Conservation (phyloP, 2,329 filamentous ascomycete species). For the Lizonia empirigonia region DNA sequence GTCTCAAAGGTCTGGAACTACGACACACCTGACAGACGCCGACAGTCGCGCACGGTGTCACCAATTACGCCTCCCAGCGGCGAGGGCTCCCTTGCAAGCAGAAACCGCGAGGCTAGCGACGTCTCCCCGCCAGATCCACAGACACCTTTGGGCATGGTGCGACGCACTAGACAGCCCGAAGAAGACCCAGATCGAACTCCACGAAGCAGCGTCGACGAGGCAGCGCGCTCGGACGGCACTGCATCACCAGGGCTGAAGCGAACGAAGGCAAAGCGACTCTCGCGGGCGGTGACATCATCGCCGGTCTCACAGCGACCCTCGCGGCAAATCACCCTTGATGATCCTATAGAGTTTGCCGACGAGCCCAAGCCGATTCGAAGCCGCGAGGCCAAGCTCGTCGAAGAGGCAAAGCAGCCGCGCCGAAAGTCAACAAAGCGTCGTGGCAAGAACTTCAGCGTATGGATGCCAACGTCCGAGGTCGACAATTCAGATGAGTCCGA, state of each 20-base stretch:
- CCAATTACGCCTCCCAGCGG: constrained; percentile 47
- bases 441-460: constrained; percentile 55
- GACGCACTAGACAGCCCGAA: constrained; percentile 16
- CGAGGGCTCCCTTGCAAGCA: constrained; percentile 42
- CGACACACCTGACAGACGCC: constrained; percentile 40
- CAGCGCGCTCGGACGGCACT: constrained; percentile 38
- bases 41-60: constrained; percentile 39
- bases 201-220: constrained; percentile 47
- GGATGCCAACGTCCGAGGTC: constrained; percentile 52
- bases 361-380: constrained; percentile 15
- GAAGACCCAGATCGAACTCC: constrained; percentile 41
- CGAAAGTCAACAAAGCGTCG: constrained; percentile 42
- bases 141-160: constrained; percentile 21
- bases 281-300: constrained; percentile 37
- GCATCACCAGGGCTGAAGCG: constrained; percentile 46
- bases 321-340: constrained; percentile 44
- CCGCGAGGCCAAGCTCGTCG: constrained; percentile 7
- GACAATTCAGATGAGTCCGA: constrained; percentile 45
- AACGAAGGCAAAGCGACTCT: constrained; percentile 48
- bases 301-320: constrained; percentile 39
- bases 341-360: constrained; percentile 31
- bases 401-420: constrained; percentile 30
- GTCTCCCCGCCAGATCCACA: constrained; percentile 23
- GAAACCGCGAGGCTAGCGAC: constrained; percentile 19
- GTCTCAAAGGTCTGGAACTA: constrained; percentile 54